Percentiles rank a stretch among this genome's conserved stretches.
Evolutionary conservation across 441 rosid genomes (phyloP).

Genomic region (Caryocar brasiliense): DNA sequence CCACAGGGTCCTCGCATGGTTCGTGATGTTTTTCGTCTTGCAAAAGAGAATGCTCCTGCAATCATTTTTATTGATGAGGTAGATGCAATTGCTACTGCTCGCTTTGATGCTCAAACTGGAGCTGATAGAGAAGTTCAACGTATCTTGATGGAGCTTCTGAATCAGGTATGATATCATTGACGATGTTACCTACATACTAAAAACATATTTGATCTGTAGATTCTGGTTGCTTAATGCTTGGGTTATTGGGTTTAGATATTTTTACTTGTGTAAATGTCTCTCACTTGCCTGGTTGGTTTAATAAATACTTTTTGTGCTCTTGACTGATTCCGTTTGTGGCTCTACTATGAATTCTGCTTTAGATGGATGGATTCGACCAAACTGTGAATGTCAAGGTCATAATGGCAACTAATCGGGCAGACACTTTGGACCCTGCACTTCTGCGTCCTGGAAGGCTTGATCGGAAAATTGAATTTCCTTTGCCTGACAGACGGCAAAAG

Average conservation of each 20-base stretch:
- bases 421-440: slow-evolving; percentile 97
- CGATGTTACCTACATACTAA: too few species aligned
- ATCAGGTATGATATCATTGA: slow-evolving; percentile 82
- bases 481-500: slow-evolving; percentile 95
- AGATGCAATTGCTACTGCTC: slow-evolving; percentile 96
- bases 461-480: slow-evolving; percentile 87
- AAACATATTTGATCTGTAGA: too few species aligned
- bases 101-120: slow-evolving; percentile 99
- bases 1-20: slow-evolving; percentile 98
- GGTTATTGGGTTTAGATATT: too few species aligned
- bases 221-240: too few species aligned
- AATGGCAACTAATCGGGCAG: slow-evolving; percentile 97
- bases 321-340: too few species aligned
- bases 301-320: too few species aligned
- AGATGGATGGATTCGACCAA: slow-evolving; percentile 99
- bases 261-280: too few species aligned
- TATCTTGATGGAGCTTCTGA: slow-evolving; percentile 90
- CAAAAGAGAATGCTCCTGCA: slow-evolving; percentile 97
- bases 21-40: slow-evolving; percentile 96
- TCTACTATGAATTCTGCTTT: slow-evolving; percentile 13
- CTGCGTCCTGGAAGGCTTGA: slow-evolving; percentile 97
- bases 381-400: slow-evolving; percentile 95
- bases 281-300: too few species aligned
- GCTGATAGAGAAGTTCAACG: slow-evolving; percentile 99
- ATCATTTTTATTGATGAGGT: slow-evolving; percentile 97